A percentile compares a stretch with the other conserved stretches of the same genome.
Conservation (phyloP, 2,329 filamentous ascomycete species). For the Aurifilum marmelostoma region DNA sequence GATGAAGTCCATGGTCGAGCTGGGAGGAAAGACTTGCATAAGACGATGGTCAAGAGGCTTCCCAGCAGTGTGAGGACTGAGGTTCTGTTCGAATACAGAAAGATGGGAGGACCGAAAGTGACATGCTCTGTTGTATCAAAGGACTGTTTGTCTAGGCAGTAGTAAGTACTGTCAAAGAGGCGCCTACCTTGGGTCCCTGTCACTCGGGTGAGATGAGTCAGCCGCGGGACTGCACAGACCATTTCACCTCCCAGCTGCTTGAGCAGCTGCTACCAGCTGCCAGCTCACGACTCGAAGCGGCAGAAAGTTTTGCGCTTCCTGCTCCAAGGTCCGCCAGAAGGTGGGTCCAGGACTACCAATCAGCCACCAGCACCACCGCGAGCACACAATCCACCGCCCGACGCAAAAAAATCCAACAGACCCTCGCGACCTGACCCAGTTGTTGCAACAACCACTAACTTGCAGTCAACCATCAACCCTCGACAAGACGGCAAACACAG, state of each 20-base stretch:
- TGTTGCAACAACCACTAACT: conserved; percentile 17
- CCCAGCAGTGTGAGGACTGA: too few species aligned
- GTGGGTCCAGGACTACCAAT: conserved; percentile 22
- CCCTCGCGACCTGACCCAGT: conserved; percentile 23
- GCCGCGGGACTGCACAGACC: background rate
- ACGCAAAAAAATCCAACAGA: conserved; percentile 21
- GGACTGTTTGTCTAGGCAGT: conserved; percentile 8
- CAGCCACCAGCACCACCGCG: conserved; percentile 18
- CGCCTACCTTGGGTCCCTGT: background rate
- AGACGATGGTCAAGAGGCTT: background rate
- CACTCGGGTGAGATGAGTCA: background rate
- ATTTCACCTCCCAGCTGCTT: background rate
- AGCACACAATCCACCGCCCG: conserved; percentile 20
- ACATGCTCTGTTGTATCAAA: conserved; percentile 7
- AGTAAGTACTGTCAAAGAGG: background rate
- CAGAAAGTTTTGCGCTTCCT: conserved; percentile 10
- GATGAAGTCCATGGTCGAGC: conserved; percentile 67
- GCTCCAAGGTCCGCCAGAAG: conserved; percentile 8
- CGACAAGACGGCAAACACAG: conserved; percentile 37
- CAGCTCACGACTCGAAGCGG: background rate
- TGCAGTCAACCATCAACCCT: conserved; percentile 32
- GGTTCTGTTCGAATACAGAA: background rate
- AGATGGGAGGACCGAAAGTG: background rate
- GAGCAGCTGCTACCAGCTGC: conserved; percentile 13
- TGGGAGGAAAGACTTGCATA: background rate